Percentiles rank a stretch among this genome's conserved stretches.
phyloP scores from a whole-genome alignment of 352 stramenopile species.

The Pythium brachiatum region DNA sequence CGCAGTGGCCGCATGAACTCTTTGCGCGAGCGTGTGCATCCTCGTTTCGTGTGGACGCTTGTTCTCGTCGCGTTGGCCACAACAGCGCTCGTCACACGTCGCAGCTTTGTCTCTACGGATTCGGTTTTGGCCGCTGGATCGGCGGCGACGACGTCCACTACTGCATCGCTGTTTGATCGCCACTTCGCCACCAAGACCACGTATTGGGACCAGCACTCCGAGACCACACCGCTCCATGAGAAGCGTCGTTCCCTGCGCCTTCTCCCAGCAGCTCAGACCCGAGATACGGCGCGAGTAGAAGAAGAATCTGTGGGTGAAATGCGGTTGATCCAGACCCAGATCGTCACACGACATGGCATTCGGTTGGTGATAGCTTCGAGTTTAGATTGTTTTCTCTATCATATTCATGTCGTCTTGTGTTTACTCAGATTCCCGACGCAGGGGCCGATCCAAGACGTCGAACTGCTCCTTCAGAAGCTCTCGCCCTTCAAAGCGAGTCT shows the following conservation, averaged over 20 bases:
- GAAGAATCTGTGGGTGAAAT: slow-evolving; percentile 4
- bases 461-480: slow-evolving; percentile 39
- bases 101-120: not conserved
- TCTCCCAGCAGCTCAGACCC: not conserved
- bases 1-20: not conserved
- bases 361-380: slow-evolving; percentile 27
- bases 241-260: not conserved
- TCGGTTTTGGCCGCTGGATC: not conserved
- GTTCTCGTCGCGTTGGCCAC: not conserved
- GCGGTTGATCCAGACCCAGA: slow-evolving; percentile 58
- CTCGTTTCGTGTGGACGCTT: not conserved
- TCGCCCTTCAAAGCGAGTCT: slow-evolving; percentile 35
- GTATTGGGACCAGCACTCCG: slow-evolving; percentile 33
- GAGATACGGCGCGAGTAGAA: not conserved
- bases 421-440: slow-evolving; percentile 46
- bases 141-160: not conserved
- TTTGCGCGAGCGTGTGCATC: not conserved
- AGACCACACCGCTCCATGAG: not conserved
- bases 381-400: not conserved
- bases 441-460: slow-evolving; percentile 44
- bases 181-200: slow-evolving; percentile 38
- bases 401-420: not conserved
- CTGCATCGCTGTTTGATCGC: slow-evolving; percentile 7
- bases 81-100: slow-evolving; percentile 4
- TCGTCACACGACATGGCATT: slow-evolving; percentile 62